These are phyloP conservation scores for Rhodotorula sp. DNA, from an alignment of 1,284 basidiomycete genomes.

Conservation along the genomic window DNA sequence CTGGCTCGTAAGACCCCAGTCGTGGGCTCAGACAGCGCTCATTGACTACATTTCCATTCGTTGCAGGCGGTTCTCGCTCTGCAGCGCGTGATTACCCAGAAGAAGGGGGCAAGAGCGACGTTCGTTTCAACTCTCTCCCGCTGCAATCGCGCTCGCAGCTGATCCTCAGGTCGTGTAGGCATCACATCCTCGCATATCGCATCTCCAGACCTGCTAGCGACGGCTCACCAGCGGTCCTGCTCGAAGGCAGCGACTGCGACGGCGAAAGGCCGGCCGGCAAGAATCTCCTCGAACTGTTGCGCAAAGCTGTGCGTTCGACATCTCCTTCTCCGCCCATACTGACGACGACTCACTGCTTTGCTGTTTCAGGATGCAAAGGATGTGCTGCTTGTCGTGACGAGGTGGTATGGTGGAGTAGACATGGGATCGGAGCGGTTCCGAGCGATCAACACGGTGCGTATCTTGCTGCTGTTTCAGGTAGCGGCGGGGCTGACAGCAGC, in stretches of 20 bases:
- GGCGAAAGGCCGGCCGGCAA: slow-evolving; percentile 73
- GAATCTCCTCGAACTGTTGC: slow-evolving; percentile 74
- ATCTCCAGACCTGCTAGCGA: neutral
- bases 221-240: slow-evolving; percentile 51
- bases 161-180: neutral
- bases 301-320: neutral
- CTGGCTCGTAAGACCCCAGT: too few species aligned
- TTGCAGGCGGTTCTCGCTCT: slow-evolving; percentile 1
- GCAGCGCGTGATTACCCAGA: slow-evolving; percentile 5
- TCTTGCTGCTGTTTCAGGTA: slow-evolving; percentile 51
- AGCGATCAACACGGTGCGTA: slow-evolving; percentile 59
- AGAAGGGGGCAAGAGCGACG: slow-evolving; percentile 1
- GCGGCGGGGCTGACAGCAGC: neutral
- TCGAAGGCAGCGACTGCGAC: slow-evolving; percentile 70
- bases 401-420: slow-evolving; percentile 47
- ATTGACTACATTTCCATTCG: neutral
- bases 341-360: too few species aligned
- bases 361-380: slow-evolving; percentile 49
- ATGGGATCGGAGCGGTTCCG: slow-evolving; percentile 12
- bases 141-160: neutral
- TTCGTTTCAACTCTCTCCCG: neutral
- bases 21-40: neutral
- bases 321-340: neutral
- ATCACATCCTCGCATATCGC: slow-evolving; percentile 22
- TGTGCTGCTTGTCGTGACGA: slow-evolving; percentile 73